Percentiles rank a stretch among this genome's conserved stretches.
phyloP scores from a whole-genome alignment of 2,329 filamentous ascomycete species.

The Aulographum hederae region DNA sequence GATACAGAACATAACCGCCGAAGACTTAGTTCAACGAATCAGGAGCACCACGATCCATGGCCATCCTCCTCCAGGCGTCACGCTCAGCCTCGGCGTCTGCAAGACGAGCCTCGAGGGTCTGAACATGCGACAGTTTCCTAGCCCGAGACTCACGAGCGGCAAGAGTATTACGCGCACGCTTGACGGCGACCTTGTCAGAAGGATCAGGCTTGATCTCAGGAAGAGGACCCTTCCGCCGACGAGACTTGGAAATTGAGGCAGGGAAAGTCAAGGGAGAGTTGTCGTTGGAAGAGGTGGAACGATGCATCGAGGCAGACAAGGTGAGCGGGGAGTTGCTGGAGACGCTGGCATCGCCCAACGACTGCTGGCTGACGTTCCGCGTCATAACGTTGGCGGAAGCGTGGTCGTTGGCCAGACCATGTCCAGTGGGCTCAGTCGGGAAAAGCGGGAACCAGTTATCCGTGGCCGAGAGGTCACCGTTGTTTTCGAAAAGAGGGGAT shows the following conservation, averaged over 20 bases:
- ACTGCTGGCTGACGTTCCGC: constrained; percentile 20
- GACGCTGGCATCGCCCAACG: constrained; percentile 16
- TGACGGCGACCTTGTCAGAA: constrained; percentile 59
- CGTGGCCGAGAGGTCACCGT: constrained; percentile 31
- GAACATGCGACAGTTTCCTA: constrained; percentile 61
- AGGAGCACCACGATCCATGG: no score
- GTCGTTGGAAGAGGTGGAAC: constrained; percentile 22
- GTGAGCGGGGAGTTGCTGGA: constrained; percentile 10
- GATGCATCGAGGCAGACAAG: constrained; percentile 12
- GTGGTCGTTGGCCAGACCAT: constrained; percentile 7
- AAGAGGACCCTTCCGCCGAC: constrained; percentile 64
- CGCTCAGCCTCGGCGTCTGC: constrained; percentile 35
- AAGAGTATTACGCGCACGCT: constrained; percentile 84
- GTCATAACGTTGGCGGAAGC: constrained; percentile 17
- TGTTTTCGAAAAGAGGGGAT: constrained; percentile 53
- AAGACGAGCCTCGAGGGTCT: constrained; percentile 58
- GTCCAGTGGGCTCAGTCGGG: constrained; percentile 28
- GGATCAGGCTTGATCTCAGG: constrained; percentile 64
- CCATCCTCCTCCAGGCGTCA: background rate
- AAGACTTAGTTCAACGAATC: no score
- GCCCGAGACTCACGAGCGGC: constrained; percentile 86
- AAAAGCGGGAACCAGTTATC: constrained; percentile 59
- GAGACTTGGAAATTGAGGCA: constrained; percentile 44
- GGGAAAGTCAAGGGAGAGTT: constrained; percentile 37
- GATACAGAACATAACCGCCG: no score